These are phyloP conservation scores for Nicotiana tabacum DNA, from an alignment of 257 asterid species.

Conservation along the genomic window DNA sequence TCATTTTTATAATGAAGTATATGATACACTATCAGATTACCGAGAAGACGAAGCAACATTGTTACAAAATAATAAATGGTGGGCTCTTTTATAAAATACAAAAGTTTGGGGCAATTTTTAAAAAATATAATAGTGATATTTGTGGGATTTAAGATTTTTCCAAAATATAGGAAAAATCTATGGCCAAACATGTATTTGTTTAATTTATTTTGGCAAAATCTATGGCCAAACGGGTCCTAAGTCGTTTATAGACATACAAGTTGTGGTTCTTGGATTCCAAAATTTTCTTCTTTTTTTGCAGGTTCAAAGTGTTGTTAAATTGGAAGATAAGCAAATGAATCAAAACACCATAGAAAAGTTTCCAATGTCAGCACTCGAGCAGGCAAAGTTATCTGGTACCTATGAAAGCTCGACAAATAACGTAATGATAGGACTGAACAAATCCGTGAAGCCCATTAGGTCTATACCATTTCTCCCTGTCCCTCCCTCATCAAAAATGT, in stretches of 20 bases:
- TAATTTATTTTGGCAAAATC: no score
- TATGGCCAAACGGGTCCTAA: no score
- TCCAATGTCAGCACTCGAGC: slow-evolving; percentile 30
- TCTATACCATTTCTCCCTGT: slow-evolving; percentile 63
- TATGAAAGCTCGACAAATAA: slow-evolving; percentile 24
- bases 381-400: slow-evolving; percentile 23
- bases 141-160: no score
- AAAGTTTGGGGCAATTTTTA: no score
- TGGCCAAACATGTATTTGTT: no score
- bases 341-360: slow-evolving; percentile 32
- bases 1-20: no score
- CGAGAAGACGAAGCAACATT: no score
- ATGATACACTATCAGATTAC: no score
- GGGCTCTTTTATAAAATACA: no score
- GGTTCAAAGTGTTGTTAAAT: slow-evolving; percentile 30
- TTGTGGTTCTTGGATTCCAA: slow-evolving; percentile 12
- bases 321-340: slow-evolving; percentile 27
- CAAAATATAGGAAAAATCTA: no score
- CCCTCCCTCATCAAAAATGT: slow-evolving; percentile 82
- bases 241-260: neutral
- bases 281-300: slow-evolving; percentile 23
- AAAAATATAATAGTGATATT: no score
- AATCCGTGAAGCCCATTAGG: slow-evolving; percentile 49
- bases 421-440: slow-evolving; percentile 34
- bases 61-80: no score